Evolutionary conservation across 2,329 filamentous ascomycete genomes (phyloP).

Genomic region (Fusarium xyrophilum): DNA sequence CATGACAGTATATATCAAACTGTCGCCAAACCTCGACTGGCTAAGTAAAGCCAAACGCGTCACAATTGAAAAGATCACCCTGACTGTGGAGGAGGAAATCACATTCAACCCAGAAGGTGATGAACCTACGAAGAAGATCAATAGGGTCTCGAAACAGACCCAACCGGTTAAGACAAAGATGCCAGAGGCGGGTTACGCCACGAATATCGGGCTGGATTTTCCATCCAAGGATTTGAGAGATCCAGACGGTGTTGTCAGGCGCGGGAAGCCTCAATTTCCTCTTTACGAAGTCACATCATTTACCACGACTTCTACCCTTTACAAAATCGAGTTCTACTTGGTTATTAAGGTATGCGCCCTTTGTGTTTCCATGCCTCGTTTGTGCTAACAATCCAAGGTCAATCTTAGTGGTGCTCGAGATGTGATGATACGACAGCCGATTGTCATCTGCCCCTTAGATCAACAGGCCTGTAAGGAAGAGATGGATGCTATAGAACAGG

Average conservation of each 20-base stretch:
- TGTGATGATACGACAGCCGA: conserved; percentile 86
- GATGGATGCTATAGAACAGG: conserved; percentile 97
- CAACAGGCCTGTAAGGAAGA: conserved; percentile 96
- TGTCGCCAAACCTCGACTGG: conserved; percentile 92
- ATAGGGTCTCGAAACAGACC: conserved; percentile 82
- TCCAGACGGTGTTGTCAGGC: conserved; percentile 82
- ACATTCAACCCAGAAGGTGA: conserved; percentile 99
- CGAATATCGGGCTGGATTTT: conserved; percentile 89
- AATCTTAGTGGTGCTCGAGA: conserved; percentile 87
- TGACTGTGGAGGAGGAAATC: conserved; percentile 95
- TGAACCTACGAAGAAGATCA: conserved; percentile 88
- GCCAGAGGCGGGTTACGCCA: conserved; percentile 90
- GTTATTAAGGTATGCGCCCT: conserved; percentile 77
- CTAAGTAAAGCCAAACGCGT: conserved; percentile 88
- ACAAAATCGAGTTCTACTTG: conserved; percentile 98
- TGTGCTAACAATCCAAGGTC: conserved; percentile 63
- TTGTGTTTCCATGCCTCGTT: conserved; percentile 1
- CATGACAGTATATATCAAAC: conserved; percentile 93
- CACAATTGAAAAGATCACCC: conserved; percentile 91
- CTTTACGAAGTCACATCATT: conserved; percentile 89
- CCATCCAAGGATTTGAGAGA: conserved; percentile 89
- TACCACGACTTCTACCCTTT: conserved; percentile 90
- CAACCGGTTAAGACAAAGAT: conserved; percentile 83
- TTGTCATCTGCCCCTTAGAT: conserved; percentile 94
- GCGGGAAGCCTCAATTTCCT: conserved; percentile 86